phyloP scores from a whole-genome alignment of 2,329 filamentous ascomycete species.

The Colletotrichum spinosum region DNA sequence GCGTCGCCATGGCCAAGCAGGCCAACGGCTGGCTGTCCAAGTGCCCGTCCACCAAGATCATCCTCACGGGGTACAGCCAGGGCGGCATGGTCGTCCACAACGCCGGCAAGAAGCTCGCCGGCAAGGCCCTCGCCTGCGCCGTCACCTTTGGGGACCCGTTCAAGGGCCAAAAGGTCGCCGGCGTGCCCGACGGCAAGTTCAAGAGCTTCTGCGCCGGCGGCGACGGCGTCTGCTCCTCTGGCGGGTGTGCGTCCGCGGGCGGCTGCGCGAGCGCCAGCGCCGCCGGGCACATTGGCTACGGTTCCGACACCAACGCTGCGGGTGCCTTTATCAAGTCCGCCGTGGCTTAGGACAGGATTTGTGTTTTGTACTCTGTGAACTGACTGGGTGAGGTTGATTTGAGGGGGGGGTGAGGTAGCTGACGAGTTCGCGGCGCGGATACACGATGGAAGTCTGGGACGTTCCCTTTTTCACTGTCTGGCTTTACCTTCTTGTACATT shows the following conservation, averaged over 20 bases:
- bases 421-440: slow-evolving; percentile 12
- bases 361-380: too few species aligned
- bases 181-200: slow-evolving; percentile 15
- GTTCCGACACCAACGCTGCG: slow-evolving; percentile 20
- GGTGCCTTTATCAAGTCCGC: slow-evolving; percentile 26
- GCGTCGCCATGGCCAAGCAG: slow-evolving; percentile 51
- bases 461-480: slow-evolving; percentile 13
- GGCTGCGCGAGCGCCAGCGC: slow-evolving; percentile 24
- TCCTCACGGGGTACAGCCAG: slow-evolving; percentile 62
- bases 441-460: slow-evolving; percentile 18
- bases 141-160: slow-evolving; percentile 38
- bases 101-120: slow-evolving; percentile 48
- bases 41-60: slow-evolving; percentile 59
- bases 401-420: neutral
- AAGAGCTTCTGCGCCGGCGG: slow-evolving; percentile 30
- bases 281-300: slow-evolving; percentile 27
- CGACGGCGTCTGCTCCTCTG: slow-evolving; percentile 19
- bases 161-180: slow-evolving; percentile 23
- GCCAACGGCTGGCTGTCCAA: slow-evolving; percentile 47
- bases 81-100: slow-evolving; percentile 56
- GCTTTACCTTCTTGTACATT: slow-evolving; percentile 13
- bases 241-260: slow-evolving; percentile 28
- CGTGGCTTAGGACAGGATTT: slow-evolving; percentile 4
- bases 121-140: slow-evolving; percentile 19
- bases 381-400: neutral